Evolutionary conservation across 257 asterid genomes (phyloP).

Genomic region (Nicotiana tabacum): DNA sequence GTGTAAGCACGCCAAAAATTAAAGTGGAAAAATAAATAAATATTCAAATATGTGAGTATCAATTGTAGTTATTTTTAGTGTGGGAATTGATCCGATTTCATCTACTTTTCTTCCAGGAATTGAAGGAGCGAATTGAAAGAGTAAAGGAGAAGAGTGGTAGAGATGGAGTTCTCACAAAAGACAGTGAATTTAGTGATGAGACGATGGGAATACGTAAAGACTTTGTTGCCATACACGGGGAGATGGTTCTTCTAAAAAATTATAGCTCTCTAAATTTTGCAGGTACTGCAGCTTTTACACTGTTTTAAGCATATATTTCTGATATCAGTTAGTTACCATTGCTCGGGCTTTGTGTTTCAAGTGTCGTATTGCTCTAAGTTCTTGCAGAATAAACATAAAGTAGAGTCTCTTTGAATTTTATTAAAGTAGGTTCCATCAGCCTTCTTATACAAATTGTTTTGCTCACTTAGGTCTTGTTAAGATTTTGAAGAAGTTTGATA

Average conservation of each 20-base stretch:
- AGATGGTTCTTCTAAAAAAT: conserved; percentile 86
- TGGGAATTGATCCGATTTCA: not conserved
- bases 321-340: not conserved
- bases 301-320: conserved; percentile 6
- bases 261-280: conserved; percentile 94
- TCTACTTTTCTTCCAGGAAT: conserved; percentile 36
- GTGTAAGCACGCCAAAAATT: not conserved
- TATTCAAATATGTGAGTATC: not conserved
- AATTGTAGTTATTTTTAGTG: not conserved
- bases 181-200: conserved; percentile 59
- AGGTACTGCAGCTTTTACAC: conserved; percentile 37
- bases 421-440: not conserved
- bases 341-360: not conserved
- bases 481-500: conserved; percentile 90
- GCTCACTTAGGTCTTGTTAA: conserved; percentile 59
- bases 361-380: not conserved
- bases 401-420: not conserved
- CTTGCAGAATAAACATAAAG: not conserved
- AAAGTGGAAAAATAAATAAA: not conserved
- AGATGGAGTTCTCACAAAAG: conserved; percentile 34
- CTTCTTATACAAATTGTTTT: not conserved
- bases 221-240: conserved; percentile 83
- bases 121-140: conserved; percentile 63
- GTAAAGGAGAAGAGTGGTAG: conserved; percentile 43
- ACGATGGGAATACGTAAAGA: conserved; percentile 69